Percentiles rank a stretch among this genome's conserved stretches.
Conservation (phyloP, 176 grass and related monocot genomes). For the Elaeis guineensis region DNA sequence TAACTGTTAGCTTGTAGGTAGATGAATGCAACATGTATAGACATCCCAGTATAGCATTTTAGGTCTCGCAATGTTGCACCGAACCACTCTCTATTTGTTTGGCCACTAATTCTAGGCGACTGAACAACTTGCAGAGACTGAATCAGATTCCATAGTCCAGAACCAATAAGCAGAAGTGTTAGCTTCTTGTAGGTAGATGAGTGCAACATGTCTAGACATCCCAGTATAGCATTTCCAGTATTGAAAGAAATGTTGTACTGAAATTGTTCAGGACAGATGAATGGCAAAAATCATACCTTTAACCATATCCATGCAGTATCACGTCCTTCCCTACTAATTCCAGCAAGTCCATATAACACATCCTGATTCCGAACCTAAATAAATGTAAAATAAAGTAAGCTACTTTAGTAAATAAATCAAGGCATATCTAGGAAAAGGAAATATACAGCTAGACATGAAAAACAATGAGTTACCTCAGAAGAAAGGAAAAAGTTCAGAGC, state of each 20-base stretch:
- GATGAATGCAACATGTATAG: too few relatives aligned
- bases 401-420: constrained; percentile 18
- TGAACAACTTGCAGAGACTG: too few relatives aligned
- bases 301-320: constrained; percentile 86
- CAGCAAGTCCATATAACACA: constrained; percentile 51
- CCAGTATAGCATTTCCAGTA: too few relatives aligned
- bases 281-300: constrained; percentile 45
- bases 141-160: too few relatives aligned
- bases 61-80: not conserved
- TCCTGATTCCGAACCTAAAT: constrained; percentile 86
- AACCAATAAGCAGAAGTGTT: too few relatives aligned
- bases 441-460: not conserved
- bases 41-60: too few relatives aligned
- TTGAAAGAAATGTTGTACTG: not conserved
- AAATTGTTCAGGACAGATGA: constrained; percentile 1
- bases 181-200: too few relatives aligned
- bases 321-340: constrained; percentile 44
- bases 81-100: too few relatives aligned
- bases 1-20: too few relatives aligned
- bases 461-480: constrained; percentile 43
- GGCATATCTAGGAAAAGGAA: constrained; percentile 1
- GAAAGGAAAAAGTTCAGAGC: constrained; percentile 55
- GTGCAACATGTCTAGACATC: too few relatives aligned
- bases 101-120: too few relatives aligned
- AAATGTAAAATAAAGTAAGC: constrained; percentile 13